Base-by-base conservation (phyloP, 148 eudicot species). In the Rheum nobile region DNA sequence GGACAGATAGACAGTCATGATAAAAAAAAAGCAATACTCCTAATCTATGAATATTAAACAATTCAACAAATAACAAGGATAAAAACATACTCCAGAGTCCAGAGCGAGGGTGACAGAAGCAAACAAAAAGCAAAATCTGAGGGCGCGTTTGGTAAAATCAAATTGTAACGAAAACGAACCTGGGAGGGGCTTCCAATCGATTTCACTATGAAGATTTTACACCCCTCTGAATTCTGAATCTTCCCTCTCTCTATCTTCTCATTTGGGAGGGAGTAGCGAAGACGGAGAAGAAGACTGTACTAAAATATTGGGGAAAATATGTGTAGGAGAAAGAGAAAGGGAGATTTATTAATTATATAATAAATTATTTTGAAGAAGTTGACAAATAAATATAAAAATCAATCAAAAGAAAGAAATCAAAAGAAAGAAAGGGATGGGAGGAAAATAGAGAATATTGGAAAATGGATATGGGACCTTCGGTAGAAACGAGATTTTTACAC, bases 1-100 rank as follows among this genome's bases (percentile, higher is more conserved):
- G 34, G 67, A 31, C 67, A 61, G 67, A 29, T 28, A 61, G 67
- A 61, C 67, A 29, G 67, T 61, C 67, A 61, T 19, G 67, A 61
- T 61, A 61, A 61, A 61, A 61, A 61, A 61, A 61, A 61, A 61
- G 67, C 67, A 61, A 61, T 28, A 61, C 6, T 61, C 17, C 37
- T 61, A 57, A 28, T 54, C 63, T 61, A 61, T 4, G 35, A 28
- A 61, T 28, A 61, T 55, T 55, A 55, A 55, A 61, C 37, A 61
- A 61, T 61, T 61, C 11, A 28, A 61, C 67, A 29, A 61, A 55
- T 6, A 55, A 55, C 26, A 19, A 50, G 24, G 14, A 48, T 4
- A 19, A 50, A 50, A 48, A 48, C n/a, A 47, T 47, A 41, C 43
- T 41, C 43, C 43, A 16, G 22, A 48, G 8, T 14, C 0, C 6